Percentiles rank a stretch among this genome's conserved stretches.
These are phyloP conservation scores for Pyrus hybrid DNA, from an alignment of 331 rosid genomes.

Conservation along the genomic window DNA sequence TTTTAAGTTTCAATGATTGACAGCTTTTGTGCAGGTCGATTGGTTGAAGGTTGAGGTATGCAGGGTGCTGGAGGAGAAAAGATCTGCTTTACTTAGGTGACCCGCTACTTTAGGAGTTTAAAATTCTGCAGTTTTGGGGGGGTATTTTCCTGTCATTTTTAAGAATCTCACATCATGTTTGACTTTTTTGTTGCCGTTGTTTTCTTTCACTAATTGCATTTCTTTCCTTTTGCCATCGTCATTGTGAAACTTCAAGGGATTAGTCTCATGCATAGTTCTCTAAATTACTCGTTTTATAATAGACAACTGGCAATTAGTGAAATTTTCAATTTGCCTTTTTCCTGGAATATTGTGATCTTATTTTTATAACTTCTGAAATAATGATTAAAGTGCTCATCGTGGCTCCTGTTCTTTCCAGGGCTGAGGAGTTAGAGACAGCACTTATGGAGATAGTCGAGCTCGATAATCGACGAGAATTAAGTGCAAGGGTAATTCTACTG, in stretches of 20 bases:
- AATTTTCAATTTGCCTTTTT: neutral
- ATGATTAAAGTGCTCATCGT: slow-evolving; percentile 13
- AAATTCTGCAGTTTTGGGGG: neutral
- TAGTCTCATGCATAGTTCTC: neutral
- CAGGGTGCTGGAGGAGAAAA: slow-evolving; percentile 89
- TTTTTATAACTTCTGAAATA: neutral
- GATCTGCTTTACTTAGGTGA: slow-evolving; percentile 78
- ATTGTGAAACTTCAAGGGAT: slow-evolving; percentile 4
- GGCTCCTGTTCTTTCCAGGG: slow-evolving; percentile 38
- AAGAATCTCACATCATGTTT: neutral
- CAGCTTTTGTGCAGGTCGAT: slow-evolving; percentile 64
- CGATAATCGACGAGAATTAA: slow-evolving; percentile 67
- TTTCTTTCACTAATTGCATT: neutral
- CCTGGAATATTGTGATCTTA: neutral
- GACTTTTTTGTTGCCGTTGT: slow-evolving; percentile 1
- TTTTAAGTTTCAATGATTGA: slow-evolving; percentile 30
- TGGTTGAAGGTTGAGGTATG: slow-evolving; percentile 90
- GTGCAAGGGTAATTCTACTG: slow-evolving; percentile 59
- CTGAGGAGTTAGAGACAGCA: slow-evolving; percentile 94
- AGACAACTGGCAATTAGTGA: neutral
- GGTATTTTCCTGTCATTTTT: neutral
- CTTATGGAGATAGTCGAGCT: slow-evolving; percentile 73
- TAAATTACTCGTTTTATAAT: neutral
- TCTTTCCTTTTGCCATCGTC: slow-evolving; percentile 5
- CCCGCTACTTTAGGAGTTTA: neutral